Conservation (phyloP, 257 asterid genomes). For the Phtheirospermum japonicum region DNA sequence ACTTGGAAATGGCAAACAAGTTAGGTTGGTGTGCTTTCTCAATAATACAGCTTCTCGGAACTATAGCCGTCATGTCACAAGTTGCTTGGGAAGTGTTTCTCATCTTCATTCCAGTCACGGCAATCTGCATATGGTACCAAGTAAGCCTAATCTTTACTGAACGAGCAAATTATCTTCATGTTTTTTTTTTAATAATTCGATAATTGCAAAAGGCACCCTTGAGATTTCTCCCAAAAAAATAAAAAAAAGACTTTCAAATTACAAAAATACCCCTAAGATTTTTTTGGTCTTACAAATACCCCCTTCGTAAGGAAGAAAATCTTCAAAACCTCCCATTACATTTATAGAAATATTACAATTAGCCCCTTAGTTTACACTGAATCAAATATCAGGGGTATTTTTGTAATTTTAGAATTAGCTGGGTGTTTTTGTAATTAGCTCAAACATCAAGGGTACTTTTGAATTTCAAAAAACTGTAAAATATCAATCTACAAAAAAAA, state of each 20-base stretch:
- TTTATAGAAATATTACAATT: too few species aligned
- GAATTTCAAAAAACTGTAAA: not conserved
- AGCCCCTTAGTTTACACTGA: too few species aligned
- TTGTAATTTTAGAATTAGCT: too few species aligned
- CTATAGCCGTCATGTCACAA: conserved; percentile 12
- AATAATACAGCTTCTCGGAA: conserved; percentile 14
- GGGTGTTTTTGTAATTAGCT: not conserved
- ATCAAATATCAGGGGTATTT: not conserved
- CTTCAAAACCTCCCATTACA: too few species aligned
- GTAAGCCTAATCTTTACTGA: not conserved
- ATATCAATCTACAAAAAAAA: too few species aligned
- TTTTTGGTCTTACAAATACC: too few species aligned
- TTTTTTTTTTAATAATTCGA: too few species aligned
- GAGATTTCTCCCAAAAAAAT: too few species aligned
- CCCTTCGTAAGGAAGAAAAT: too few species aligned
- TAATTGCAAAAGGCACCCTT: too few species aligned
- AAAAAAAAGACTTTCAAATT: too few species aligned
- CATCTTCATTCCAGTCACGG: conserved; percentile 12
- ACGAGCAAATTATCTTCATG: not conserved
- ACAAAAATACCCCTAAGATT: too few species aligned
- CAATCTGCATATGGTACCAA: conserved; percentile 14
- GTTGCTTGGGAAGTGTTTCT: conserved; percentile 16
- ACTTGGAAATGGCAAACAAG: conserved; percentile 9
- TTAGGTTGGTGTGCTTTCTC: conserved; percentile 16
- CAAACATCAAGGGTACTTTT: not conserved